phyloP scores from a whole-genome alignment of 352 stramenopile genomes.

The Phytophthora brassicae region DNA sequence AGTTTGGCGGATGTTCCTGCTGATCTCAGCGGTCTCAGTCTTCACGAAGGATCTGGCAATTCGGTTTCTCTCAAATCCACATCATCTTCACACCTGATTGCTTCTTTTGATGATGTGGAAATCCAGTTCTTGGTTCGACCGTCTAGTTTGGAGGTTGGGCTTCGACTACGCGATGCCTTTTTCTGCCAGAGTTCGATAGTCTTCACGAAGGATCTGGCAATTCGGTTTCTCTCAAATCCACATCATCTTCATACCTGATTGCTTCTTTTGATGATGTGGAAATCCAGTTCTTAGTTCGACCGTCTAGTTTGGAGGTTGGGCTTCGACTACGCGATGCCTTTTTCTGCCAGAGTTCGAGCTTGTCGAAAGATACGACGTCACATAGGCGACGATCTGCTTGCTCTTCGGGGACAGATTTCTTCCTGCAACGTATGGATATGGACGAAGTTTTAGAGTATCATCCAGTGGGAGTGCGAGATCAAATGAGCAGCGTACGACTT shows the following conservation, averaged over 20 bases:
- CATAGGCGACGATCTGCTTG: conserved; percentile 23
- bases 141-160: conserved; percentile 61
- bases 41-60: conserved; percentile 12
- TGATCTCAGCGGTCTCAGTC: conserved; percentile 13
- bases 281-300: conserved; percentile 71
- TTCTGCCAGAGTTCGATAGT: conserved; percentile 48
- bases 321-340: conserved; percentile 74
- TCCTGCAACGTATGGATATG: conserved; percentile 80
- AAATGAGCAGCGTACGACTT: conserved; percentile 80
- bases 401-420: conserved; percentile 43
- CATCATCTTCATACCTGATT: conserved; percentile 34
- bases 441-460: conserved; percentile 70
- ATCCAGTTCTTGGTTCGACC: conserved; percentile 73
- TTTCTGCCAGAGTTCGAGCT: conserved; percentile 43
- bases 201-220: too few relatives aligned
- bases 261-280: conserved; percentile 66
- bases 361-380: conserved; percentile 10
- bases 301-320: conserved; percentile 63
- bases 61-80: not conserved
- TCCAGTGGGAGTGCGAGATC: conserved; percentile 46
- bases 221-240: too few relatives aligned
- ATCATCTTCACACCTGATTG: conserved; percentile 38
- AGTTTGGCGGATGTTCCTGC: conserved; percentile 39
- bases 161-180: conserved; percentile 74
- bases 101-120: conserved; percentile 64